Evolutionary conservation across 1,284 basidiomycete species (phyloP), one percentile per base, ranked within the genome.

Genomic region (Trametes pubescens): DNA sequence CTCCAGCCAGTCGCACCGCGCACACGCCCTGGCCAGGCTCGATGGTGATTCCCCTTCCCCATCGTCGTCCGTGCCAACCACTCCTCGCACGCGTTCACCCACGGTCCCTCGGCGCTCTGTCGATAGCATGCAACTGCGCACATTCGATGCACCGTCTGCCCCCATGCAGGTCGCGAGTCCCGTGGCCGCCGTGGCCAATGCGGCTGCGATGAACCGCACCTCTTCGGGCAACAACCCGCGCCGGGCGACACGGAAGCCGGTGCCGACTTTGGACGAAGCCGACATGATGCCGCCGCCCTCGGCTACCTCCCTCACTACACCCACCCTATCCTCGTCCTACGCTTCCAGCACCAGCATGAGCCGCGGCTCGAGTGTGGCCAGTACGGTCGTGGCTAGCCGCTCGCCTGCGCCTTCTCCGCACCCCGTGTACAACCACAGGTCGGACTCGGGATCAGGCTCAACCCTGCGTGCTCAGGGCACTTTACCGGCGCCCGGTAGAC

Each of bases 231-330:
- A 68, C 35, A 54, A 52, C 24, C 65, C 60, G 10, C 66, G 71
- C 34, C 71, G 73, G n/a, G 65, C 74, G 24, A 53, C 71, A 24
- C 74, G 80, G 53, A 83, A 83, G 72, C 82, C 82, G 2, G 81
- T 82, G 21, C 82, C 82, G 18, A 73, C 75, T 26, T 82, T 78
- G 64, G 69, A 74, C 56, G 61, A 59, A 24, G 58, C 61, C 16
- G 65, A 60, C 44, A 34, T 57, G 52, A n/a, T 35, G 68, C 78
- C 80, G 2, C 80, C 81, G 13, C 80, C 82, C 10, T 71, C 76
- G 21, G 79, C 74, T 66, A 67, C 72, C 35, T 49, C 55, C 5
- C 37, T 44, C 18, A n/a, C 40, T 18, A 37, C 59, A 29, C 54
- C 61, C 24, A 24, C 26, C 1, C 37, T 51, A 4, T 51, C 60